Conservation (phyloP, 1,139 yeast species). For the Saccharomyces hybrid region DNA sequence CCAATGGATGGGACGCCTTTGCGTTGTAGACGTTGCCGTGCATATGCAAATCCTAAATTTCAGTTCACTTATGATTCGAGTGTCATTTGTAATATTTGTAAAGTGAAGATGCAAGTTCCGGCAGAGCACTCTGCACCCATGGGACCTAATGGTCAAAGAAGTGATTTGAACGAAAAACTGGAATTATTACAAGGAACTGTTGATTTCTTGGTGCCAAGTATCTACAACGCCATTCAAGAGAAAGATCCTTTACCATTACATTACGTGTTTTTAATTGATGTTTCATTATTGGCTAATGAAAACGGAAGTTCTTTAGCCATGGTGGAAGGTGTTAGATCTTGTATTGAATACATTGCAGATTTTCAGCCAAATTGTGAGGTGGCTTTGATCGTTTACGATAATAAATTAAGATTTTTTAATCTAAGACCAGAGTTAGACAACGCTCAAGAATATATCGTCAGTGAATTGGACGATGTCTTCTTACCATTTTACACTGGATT, state of each 20-base stretch:
- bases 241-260: constrained; percentile 45
- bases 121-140: constrained; percentile 57
- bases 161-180: constrained; percentile 59
- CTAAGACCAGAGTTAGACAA: constrained; percentile 47
- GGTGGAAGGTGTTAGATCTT: constrained; percentile 63
- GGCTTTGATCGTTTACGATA: constrained; percentile 73
- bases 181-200: constrained; percentile 80
- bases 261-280: constrained; percentile 73
- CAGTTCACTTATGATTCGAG: constrained; percentile 54
- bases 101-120: constrained; percentile 65
- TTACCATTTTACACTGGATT: constrained; percentile 73
- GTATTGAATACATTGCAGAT: constrained; percentile 29
- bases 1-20: constrained; percentile 41
- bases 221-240: constrained; percentile 49
- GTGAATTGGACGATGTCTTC: constrained; percentile 74
- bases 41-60: constrained; percentile 83
- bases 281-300: constrained; percentile 55
- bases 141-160: constrained; percentile 50
- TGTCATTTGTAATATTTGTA: constrained; percentile 83
- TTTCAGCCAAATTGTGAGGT: constrained; percentile 40
- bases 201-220: constrained; percentile 71
- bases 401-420: constrained; percentile 66
- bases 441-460: constrained; percentile 57
- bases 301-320: constrained; percentile 49
- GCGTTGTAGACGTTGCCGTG: constrained; percentile 84